Conservation (phyloP, 176 grass and related monocot species). For the Panicum miliaceum region DNA sequence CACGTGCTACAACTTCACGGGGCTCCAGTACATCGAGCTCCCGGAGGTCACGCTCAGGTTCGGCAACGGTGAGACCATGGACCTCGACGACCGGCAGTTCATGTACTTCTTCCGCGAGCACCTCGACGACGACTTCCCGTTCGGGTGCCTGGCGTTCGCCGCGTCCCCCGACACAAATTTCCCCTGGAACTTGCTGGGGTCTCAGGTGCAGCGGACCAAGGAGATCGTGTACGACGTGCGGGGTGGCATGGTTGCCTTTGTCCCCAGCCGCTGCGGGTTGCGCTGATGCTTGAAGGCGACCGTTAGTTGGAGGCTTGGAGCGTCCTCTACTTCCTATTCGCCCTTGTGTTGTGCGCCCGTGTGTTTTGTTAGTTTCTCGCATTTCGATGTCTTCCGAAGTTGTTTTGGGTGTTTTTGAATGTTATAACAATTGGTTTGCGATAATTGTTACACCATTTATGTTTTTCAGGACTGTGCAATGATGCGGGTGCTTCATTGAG, state of each 20-base stretch:
- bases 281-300: no score
- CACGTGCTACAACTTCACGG: conserved; percentile 64
- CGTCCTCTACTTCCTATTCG: no score
- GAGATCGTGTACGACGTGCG: conserved; percentile 56
- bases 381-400: no score
- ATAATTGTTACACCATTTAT: no score
- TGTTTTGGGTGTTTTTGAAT: no score
- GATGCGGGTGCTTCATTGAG: no score
- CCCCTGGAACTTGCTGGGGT: conserved; percentile 38
- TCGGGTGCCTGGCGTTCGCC: conserved; percentile 57
- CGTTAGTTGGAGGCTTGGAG: no score
- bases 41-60: conserved; percentile 46
- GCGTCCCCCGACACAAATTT: not conserved
- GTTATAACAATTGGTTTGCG: no score
- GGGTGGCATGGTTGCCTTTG: conserved; percentile 45
- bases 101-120: conserved; percentile 50
- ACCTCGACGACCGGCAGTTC: conserved; percentile 43
- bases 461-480: no score
- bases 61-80: conserved; percentile 28
- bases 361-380: no score
- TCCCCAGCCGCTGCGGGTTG: conserved; percentile 14
- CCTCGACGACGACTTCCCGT: not conserved
- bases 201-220: conserved; percentile 46
- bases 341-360: no score
- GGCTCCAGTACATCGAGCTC: conserved; percentile 7